Percentiles rank a stretch among this genome's conserved stretches.
Evolutionary conservation across 2,329 filamentous ascomycete species (phyloP).

Genomic region (Cladosporium sp.): DNA sequence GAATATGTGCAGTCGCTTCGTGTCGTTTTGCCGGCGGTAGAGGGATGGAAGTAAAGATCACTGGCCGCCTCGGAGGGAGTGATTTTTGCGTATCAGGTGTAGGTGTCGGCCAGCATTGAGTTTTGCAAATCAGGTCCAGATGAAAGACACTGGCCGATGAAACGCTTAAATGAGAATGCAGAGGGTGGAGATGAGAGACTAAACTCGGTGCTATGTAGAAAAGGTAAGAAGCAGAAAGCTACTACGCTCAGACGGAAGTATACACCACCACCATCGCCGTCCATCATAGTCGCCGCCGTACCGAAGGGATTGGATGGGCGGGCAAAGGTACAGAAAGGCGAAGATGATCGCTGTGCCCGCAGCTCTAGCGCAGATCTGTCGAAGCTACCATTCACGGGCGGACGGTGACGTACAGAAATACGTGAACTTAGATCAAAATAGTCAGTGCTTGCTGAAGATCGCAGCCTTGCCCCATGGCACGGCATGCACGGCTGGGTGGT

Average conservation of each 20-base stretch:
- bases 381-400: neutral
- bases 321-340: slow-evolving; percentile 3
- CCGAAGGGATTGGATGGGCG: neutral
- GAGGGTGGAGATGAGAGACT: neutral
- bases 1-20: neutral
- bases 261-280: neutral
- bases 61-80: neutral
- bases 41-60: neutral
- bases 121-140: neutral
- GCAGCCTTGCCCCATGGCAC: slow-evolving; percentile 4
- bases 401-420: slow-evolving; percentile 13
- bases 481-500: neutral
- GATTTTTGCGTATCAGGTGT: neutral
- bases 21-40: neutral
- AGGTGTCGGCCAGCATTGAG: neutral
- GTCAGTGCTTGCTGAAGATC: slow-evolving; percentile 14
- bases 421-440: slow-evolving; percentile 18
- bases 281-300: no score
- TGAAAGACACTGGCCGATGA: neutral
- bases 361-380: slow-evolving; percentile 11
- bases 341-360: neutral
- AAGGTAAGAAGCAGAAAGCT: neutral
- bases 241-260: neutral
- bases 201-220: neutral
- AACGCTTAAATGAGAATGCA: slow-evolving; percentile 1